Base-by-base conservation (phyloP, 805 yeast genomes). In the Zygoascus biomembranicola region DNA sequence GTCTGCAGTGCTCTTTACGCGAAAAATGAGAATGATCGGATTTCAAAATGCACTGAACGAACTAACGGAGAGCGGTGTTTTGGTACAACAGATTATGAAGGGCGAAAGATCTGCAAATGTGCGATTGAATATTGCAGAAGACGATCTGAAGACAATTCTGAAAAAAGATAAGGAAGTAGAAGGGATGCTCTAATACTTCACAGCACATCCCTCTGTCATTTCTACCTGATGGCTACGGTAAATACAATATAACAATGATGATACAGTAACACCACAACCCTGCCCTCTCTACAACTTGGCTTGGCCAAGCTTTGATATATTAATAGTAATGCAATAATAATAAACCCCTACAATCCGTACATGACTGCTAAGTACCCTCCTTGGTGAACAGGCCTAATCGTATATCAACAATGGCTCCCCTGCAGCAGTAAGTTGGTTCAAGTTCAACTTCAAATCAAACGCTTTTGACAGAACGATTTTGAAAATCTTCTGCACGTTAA, bases 371-470 rank as follows among this genome's bases (percentile, higher is more conserved):
- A 73, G 74, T 59, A 69, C 70, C 64, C 42, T 67, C 66, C 50
- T 69, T 71, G 5, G 5, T 37, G n/a, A 37, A 14, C 8, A 42
- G 14, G 10, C 26, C 49, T 11, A 32, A 20, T 46, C 49, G 66
- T 87, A 90, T 10, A 90, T 76, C 50, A 92, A 75, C 28, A 92
- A 74, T 3, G 99, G 99, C 66, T 92, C 97, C n/a, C 98, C 99
- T 23, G 82, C 77, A 57, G 84, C 83, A 46, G 77, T 77, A 43
- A 90, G 84, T 68, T 92, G 97, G 1, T 94, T 95, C 18, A 92
- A 76, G 49, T 85, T 85, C 61, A 92, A 73, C 59, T 82, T 82
- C 61, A 92, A 73, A 66, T 90, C 96, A 67, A 92, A 92, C 4
- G 95, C 94, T 66, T 90, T 90, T 26, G 96, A 85, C 45, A 92